Base-by-base conservation (phyloP, 805 yeast species). In the Tetrapisispora namnaoensis region DNA sequence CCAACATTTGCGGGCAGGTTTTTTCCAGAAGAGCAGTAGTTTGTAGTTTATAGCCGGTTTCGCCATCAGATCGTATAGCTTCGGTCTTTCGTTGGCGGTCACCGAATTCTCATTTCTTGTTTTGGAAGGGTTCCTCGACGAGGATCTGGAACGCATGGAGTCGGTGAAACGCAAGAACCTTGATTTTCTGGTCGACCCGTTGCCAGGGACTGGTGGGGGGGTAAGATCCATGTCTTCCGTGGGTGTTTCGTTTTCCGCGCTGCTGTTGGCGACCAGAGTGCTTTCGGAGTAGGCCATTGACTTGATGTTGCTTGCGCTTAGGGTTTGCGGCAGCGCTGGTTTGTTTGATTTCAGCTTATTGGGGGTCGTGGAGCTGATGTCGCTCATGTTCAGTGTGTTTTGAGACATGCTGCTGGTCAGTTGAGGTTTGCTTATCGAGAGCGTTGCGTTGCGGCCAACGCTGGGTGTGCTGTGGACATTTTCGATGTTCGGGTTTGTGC, bases 1-100 rank as follows among this genome's bases (percentile, higher is more conserved):
- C 98, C 98, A 90, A 68, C 98, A 91, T 63, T 90, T 90, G 60
- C 97, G 77, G 1, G 98, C 98, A 1, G 98, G 98, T 63, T 90
- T 90, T 52, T 95, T 77, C 97, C 97, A 91, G 62, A 90, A 90
- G 46, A 90, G 70, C 35, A 91, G 72, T 44, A 90, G 73, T 64
- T 91, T 91, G 57, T 62, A 57, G 72, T 77, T 50, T 60, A 69
- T 52, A 17, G 56, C 59, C 14, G 66, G 66, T 37, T 58, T 58
- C 5, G 60, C 59, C 28, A 59, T 61, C 38, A 59, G 52, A 11
- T 62, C 64, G 49, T 61, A 62, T 16, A 59, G 53, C 21, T 51
- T 48, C 10, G 48, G 48, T 24, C 11, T n/a, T 35, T 46, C 48
- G 22, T 5, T 38, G 2, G 17, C 2, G 3, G 17, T 27, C 6